Percentiles rank a stretch among this genome's conserved stretches.
These are phyloP conservation scores for Coemansia sp. DNA, from an alignment of 192 early-diverging fungal species.

Conservation along the genomic window DNA sequence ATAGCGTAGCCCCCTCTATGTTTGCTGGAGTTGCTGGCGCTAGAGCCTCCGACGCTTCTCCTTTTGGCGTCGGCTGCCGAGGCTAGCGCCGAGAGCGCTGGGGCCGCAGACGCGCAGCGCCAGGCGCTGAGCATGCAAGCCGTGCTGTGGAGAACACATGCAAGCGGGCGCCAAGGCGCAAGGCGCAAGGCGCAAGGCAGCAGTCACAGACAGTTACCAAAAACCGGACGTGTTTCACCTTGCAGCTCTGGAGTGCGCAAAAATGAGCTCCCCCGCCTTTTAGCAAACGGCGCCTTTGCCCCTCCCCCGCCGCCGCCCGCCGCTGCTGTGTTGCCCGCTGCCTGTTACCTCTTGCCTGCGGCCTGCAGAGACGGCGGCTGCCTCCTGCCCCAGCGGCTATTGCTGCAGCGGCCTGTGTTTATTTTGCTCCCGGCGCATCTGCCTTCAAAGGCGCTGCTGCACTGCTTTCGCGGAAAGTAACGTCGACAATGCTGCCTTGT, in stretches of 20 bases:
- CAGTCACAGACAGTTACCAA: constrained; percentile 1
- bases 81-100: not conserved
- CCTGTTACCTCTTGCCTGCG: too few relatives aligned
- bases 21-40: too few relatives aligned
- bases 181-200: constrained; percentile 1
- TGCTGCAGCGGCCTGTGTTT: not conserved
- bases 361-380: too few relatives aligned
- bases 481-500: not conserved
- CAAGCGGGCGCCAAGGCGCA: not conserved
- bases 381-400: not conserved
- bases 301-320: not conserved
- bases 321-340: too few relatives aligned
- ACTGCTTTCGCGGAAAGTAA: constrained; percentile 8
- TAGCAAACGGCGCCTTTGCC: not conserved
- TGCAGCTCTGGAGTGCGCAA: not conserved
- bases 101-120: not conserved
- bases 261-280: not conserved
- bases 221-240: constrained; percentile 1
- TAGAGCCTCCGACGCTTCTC: too few relatives aligned
- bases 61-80: too few relatives aligned
- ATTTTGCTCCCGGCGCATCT: not conserved
- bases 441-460: not conserved
- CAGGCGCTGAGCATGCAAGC: not conserved
- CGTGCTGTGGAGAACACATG: not conserved
- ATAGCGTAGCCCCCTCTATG: not conserved